Evolutionary conservation across 371 early-diverging fungal species (phyloP).

Genomic region (Rhizomucor pusillus): DNA sequence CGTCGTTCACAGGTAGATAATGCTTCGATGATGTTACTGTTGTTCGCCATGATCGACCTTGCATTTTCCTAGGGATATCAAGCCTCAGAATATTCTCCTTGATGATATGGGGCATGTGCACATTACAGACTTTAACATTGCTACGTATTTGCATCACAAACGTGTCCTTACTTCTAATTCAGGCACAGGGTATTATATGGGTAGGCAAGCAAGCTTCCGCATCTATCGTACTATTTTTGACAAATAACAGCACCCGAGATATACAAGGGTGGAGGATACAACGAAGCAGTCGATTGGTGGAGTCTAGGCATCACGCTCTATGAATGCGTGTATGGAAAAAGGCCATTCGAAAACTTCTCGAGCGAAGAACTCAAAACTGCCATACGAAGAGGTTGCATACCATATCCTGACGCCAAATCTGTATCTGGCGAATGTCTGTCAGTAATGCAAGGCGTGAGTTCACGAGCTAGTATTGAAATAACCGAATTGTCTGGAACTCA

Average conservation of each 20-base stretch:
- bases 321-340: slow-evolving; percentile 62
- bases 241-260: slow-evolving; percentile 74
- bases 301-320: slow-evolving; percentile 84
- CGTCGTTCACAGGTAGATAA: slow-evolving; percentile 69
- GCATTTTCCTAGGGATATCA: slow-evolving; percentile 59
- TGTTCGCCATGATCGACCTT: background rate
- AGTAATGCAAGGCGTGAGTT: slow-evolving; percentile 62
- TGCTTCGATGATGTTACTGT: background rate
- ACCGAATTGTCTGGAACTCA: too few species aligned
- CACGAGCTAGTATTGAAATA: background rate
- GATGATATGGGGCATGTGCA: slow-evolving; percentile 76
- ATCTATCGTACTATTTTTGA: slow-evolving; percentile 2
- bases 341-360: slow-evolving; percentile 60
- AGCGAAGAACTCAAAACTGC: slow-evolving; percentile 54
- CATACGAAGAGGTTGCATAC: slow-evolving; percentile 51
- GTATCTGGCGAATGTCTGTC: slow-evolving; percentile 60
- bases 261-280: slow-evolving; percentile 69
- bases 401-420: slow-evolving; percentile 53
- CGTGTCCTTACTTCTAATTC: slow-evolving; percentile 70
- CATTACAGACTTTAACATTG: slow-evolving; percentile 83
- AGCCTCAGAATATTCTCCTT: slow-evolving; percentile 85
- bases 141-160: slow-evolving; percentile 57
- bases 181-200: slow-evolving; percentile 81
- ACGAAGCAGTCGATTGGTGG: slow-evolving; percentile 89
- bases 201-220: slow-evolving; percentile 20